These are phyloP conservation scores for Neurospora sp. DNA, from an alignment of 2,329 filamentous ascomycete genomes.

Conservation along the genomic window DNA sequence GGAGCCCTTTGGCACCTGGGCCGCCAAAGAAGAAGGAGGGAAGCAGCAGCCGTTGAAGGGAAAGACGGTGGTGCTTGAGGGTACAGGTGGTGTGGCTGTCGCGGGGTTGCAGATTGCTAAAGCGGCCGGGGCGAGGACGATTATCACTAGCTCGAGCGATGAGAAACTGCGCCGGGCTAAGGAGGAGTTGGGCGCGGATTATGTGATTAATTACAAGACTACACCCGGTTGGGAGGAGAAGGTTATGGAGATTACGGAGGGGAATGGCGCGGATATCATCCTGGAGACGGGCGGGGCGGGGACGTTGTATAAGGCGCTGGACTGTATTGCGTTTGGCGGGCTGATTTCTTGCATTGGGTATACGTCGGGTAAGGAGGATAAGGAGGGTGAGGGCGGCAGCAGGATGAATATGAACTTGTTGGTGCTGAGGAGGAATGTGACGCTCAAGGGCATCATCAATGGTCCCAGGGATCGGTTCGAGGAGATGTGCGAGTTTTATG, in stretches of 20 bases:
- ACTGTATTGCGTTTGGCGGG: slow-evolving; percentile 43
- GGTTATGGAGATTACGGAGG: slow-evolving; percentile 35
- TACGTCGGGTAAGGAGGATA: slow-evolving; percentile 43
- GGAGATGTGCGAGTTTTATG: slow-evolving; percentile 39
- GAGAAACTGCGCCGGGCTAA: slow-evolving; percentile 37
- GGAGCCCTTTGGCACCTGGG: slow-evolving; percentile 33
- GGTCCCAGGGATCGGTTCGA: slow-evolving; percentile 44
- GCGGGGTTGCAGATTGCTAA: slow-evolving; percentile 44
- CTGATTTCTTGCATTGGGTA: slow-evolving; percentile 40
- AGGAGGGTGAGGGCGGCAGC: slow-evolving; percentile 29
- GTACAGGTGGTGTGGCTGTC: slow-evolving; percentile 43
- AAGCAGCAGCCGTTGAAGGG: slow-evolving; percentile 13
- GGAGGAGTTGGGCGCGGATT: slow-evolving; percentile 37
- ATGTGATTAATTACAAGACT: slow-evolving; percentile 43
- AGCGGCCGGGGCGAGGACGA: slow-evolving; percentile 39
- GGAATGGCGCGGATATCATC: slow-evolving; percentile 40
- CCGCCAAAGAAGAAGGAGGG: slow-evolving; percentile 28
- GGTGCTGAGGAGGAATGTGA: slow-evolving; percentile 35
- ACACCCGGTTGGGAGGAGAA: slow-evolving; percentile 40
- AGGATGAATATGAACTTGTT: slow-evolving; percentile 50
- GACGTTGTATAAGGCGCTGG: slow-evolving; percentile 42
- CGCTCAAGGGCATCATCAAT: slow-evolving; percentile 47
- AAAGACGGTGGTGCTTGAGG: slow-evolving; percentile 40
- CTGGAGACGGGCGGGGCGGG: slow-evolving; percentile 44
- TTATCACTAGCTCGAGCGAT: slow-evolving; percentile 46